These are phyloP conservation scores for Epichloe sp. DNA, from an alignment of 2,329 filamentous ascomycete genomes.

Conservation along the genomic window DNA sequence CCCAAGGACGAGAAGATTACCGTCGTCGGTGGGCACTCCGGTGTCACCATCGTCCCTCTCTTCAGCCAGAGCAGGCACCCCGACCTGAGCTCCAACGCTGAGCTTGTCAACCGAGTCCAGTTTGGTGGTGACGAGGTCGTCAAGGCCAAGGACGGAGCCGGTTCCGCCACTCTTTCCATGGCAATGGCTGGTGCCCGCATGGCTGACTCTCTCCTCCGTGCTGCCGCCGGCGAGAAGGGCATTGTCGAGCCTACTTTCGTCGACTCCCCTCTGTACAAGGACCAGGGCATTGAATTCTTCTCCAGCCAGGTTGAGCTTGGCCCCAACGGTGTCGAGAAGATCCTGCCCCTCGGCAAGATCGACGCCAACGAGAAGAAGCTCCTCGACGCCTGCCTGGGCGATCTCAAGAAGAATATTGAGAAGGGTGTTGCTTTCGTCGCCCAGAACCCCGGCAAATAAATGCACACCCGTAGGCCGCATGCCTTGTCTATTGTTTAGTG, in stretches of 20 bases:
- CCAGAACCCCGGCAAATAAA: slow-evolving; percentile 47
- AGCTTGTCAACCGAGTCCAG: slow-evolving; percentile 87
- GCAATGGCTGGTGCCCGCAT: slow-evolving; percentile 79
- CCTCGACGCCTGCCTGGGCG: slow-evolving; percentile 69
- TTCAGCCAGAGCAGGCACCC: slow-evolving; percentile 88
- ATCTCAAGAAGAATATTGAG: slow-evolving; percentile 88
- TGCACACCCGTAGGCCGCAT: neutral
- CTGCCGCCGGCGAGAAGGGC: slow-evolving; percentile 84
- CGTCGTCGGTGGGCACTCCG: slow-evolving; percentile 93
- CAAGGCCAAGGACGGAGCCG: slow-evolving; percentile 96
- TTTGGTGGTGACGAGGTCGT: slow-evolving; percentile 99
- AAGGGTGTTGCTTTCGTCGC: slow-evolving; percentile 63
- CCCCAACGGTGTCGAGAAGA: slow-evolving; percentile 90
- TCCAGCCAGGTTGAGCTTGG: slow-evolving; percentile 90
- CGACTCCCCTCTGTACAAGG: slow-evolving; percentile 95
- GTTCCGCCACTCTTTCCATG: slow-evolving; percentile 97
- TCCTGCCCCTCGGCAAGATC: slow-evolving; percentile 74
- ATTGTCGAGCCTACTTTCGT: slow-evolving; percentile 95
- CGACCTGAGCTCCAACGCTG: slow-evolving; percentile 64
- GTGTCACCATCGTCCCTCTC: slow-evolving; percentile 95
- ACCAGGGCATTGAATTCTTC: slow-evolving; percentile 96
- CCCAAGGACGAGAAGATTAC: slow-evolving; percentile 88
- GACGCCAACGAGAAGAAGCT: slow-evolving; percentile 81
- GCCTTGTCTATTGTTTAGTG: neutral
- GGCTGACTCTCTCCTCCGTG: slow-evolving; percentile 88